Percentiles rank a stretch among this genome's conserved stretches.
Conservation (phyloP, 192 early-diverging fungal species). For the Entomortierella chlamydospora region DNA sequence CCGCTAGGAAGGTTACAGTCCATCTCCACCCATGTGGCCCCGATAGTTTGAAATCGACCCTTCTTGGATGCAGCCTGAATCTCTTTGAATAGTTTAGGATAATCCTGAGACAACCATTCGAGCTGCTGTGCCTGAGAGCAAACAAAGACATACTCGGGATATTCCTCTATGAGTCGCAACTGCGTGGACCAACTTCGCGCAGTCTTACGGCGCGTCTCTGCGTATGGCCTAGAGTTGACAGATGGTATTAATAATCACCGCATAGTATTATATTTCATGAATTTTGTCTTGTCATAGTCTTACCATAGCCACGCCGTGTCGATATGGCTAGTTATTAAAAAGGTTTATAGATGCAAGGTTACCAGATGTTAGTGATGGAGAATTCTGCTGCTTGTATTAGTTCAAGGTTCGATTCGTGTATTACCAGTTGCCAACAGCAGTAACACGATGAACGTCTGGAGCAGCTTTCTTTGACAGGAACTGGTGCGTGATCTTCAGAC, state of each 20-base stretch:
- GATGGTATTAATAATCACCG: too few species aligned
- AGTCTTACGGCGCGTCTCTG: conserved; percentile 96
- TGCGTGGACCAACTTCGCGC: conserved; percentile 88
- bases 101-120: conserved; percentile 88
- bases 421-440: conserved; percentile 90
- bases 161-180: conserved; percentile 83
- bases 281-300: neutral
- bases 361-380: conserved; percentile 7
- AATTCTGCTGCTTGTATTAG: conserved; percentile 62
- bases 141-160: conserved; percentile 91
- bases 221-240: conserved; percentile 79
- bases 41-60: conserved; percentile 93
- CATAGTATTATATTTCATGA: too few species aligned
- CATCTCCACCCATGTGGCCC: conserved; percentile 98
- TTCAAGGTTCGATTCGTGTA: neutral
- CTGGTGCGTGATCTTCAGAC: conserved; percentile 62
- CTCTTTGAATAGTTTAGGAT: conserved; percentile 84
- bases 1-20: conserved; percentile 98
- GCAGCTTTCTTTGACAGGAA: conserved; percentile 78
- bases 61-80: conserved; percentile 75
- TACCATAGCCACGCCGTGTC: conserved; percentile 92
- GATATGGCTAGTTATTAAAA: conserved; percentile 39
- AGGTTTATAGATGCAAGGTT: conserved; percentile 44
- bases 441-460: conserved; percentile 77
- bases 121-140: conserved; percentile 98